Conservation (phyloP, 2,329 filamentous ascomycete genomes). For the Polytolypa hystricis region DNA sequence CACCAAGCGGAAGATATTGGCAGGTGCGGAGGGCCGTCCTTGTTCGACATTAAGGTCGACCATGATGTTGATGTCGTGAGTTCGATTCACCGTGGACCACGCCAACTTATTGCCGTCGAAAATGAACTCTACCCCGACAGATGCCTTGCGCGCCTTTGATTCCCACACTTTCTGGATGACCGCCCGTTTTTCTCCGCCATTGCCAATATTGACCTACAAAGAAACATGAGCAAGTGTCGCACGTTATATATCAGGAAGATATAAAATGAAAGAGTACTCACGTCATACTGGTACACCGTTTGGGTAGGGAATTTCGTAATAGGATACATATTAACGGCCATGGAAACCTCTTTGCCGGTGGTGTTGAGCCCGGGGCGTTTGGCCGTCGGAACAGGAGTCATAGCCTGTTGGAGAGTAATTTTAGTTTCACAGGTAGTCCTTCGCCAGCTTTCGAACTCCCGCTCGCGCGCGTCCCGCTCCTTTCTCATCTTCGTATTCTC, state of each 20-base stretch:
- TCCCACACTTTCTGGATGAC: constrained; percentile 69
- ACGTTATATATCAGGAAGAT: not conserved
- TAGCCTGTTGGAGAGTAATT: constrained; percentile 10
- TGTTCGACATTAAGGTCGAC: constrained; percentile 65
- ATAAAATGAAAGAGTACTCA: constrained; percentile 36
- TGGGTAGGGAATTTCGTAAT: constrained; percentile 50
- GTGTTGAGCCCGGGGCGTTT: constrained; percentile 48
- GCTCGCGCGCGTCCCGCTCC: too few relatives aligned
- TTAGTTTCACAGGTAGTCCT: too few relatives aligned
- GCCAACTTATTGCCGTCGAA: constrained; percentile 78
- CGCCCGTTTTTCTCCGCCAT: constrained; percentile 50
- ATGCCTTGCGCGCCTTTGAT: constrained; percentile 47
- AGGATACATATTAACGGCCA: constrained; percentile 65
- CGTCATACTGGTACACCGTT: constrained; percentile 74
- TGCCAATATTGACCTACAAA: constrained; percentile 54
- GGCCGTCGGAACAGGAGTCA: constrained; percentile 19
- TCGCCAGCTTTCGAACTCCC: too few relatives aligned
- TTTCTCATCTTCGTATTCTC: too few relatives aligned
- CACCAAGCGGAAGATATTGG: constrained; percentile 48
- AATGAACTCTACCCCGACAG: constrained; percentile 52
- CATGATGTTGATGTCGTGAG: constrained; percentile 41
- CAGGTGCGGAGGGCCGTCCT: constrained; percentile 29
- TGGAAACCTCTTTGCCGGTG: constrained; percentile 42
- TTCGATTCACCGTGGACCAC: constrained; percentile 57
- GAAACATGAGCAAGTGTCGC: constrained; percentile 8